These are phyloP conservation scores for Murraya koenigii DNA, from an alignment of 345 rosid species.

Conservation along the genomic window DNA sequence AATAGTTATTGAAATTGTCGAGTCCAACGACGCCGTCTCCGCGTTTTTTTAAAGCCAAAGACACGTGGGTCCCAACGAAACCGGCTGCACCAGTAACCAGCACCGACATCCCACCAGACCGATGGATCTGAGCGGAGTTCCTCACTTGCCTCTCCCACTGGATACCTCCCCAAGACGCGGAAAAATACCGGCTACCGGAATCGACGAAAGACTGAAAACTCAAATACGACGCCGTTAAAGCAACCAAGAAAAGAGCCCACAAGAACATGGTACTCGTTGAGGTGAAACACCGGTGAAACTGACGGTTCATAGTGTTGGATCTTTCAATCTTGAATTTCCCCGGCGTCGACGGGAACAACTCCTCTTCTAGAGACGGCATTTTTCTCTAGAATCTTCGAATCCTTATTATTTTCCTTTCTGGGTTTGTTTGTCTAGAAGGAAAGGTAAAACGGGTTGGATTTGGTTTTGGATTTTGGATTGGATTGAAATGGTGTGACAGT, in stretches of 20 bases:
- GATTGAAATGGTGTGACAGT: background rate
- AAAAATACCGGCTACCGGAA: slow-evolving; percentile 60
- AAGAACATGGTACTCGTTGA: slow-evolving; percentile 88
- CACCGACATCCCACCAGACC: slow-evolving; percentile 65
- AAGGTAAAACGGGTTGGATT: background rate
- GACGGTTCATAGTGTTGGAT: slow-evolving; percentile 47
- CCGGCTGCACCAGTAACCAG: slow-evolving; percentile 83
- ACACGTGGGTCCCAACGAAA: slow-evolving; percentile 73
- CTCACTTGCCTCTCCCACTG: slow-evolving; percentile 79
- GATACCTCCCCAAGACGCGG: slow-evolving; percentile 70
- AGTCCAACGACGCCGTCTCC: slow-evolving; percentile 84
- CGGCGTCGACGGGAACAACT: slow-evolving; percentile 84
- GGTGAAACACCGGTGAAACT: slow-evolving; percentile 75
- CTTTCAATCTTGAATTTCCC: slow-evolving; percentile 88
- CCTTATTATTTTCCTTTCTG: background rate
- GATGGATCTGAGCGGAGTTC: slow-evolving; percentile 62
- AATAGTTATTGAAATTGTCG: slow-evolving; percentile 72
- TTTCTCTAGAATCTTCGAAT: background rate
- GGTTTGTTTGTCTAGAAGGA: background rate
- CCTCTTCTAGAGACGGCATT: slow-evolving; percentile 78
- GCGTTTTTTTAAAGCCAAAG: slow-evolving; percentile 55
- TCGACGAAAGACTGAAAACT: slow-evolving; percentile 77
- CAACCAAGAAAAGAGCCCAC: slow-evolving; percentile 87
- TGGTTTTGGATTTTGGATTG: background rate
- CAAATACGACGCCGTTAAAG: slow-evolving; percentile 84